Base-by-base conservation (phyloP, 495 filamentous ascomycete species). In the Diplogelasinospora grovesii region DNA sequence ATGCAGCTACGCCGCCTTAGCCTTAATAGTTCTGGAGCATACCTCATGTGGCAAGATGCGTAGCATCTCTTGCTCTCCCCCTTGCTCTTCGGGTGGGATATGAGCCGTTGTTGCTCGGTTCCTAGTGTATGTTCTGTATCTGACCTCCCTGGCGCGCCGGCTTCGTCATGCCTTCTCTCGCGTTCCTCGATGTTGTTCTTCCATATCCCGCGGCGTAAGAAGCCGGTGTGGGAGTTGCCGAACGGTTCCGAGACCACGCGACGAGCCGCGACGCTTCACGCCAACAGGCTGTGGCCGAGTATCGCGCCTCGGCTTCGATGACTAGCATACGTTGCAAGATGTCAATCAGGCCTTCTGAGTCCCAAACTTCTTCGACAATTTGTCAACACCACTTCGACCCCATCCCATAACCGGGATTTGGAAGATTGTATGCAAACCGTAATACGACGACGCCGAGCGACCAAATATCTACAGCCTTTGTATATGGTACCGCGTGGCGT, bases 381-480 rank as follows among this genome's bases (percentile, higher is more conserved):
- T 29, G 27, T 26, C n/a, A n/a, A 16, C 36, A 39, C 36, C 24
- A 39, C 2, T 8, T 13, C 14, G 11, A 19, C 3, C 15, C 13
- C 10, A 9, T 5, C 16, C 24, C 36, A 9, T 1, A 29, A 6
- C 36, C 36, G 8, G 41, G 41, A 36, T 20, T 3, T 15, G 43
- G 43, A 19, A 46, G 43, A 16, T 20, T 10, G 25, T 46, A 39
- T 23, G 32, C 19, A 32, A 41, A 34, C 20, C 22, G 37, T 6
- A 41, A 9, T 6, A 47, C 36, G n/a, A 47, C 38, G 6, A 41
- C 37, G 14, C 31, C 38, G 18, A 47, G 44, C 22, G 44, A 47
- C 38, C 38, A 47, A 13, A 47, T 47, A 27, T 47, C 44, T 2
- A 41, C 37, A 18, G 37, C 44, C 28, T 27, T 14, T 13, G 38